phyloP scores from a whole-genome alignment of 1,284 basidiomycete genomes.

The Sporisorium exsertum region DNA sequence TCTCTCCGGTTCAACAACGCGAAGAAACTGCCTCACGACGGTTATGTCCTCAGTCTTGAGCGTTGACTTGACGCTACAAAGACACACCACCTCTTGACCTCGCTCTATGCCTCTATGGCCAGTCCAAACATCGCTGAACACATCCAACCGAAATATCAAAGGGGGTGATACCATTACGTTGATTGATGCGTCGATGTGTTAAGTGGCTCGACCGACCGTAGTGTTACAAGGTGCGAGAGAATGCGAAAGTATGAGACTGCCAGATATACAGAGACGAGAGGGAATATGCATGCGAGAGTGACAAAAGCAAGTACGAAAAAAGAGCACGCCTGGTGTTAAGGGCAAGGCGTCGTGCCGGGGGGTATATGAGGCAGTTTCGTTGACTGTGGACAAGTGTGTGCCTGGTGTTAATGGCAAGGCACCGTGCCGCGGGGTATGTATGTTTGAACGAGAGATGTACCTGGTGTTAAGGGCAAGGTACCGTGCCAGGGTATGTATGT shows the following conservation, averaged over 20 bases:
- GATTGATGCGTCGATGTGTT: slow-evolving; percentile 45
- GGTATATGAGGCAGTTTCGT: slow-evolving; percentile 24
- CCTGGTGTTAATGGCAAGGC: slow-evolving; percentile 51
- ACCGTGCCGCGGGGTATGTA: slow-evolving; percentile 34
- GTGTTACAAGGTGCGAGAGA: slow-evolving; percentile 24
- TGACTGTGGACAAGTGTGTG: slow-evolving; percentile 4
- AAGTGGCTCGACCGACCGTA: slow-evolving; percentile 56
- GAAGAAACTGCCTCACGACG: too few species aligned
- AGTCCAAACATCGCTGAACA: not conserved
- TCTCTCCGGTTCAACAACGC: not conserved
- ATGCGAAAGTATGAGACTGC: slow-evolving; percentile 18
- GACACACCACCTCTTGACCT: not conserved
- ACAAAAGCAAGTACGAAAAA: slow-evolving; percentile 4
- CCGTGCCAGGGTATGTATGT: not conserved
- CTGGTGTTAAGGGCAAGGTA: slow-evolving; percentile 52
- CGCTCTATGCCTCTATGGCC: too few species aligned
- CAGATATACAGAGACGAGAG: slow-evolving; percentile 15
- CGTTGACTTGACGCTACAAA: too few species aligned
- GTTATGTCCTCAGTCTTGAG: too few species aligned
- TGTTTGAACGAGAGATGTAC: slow-evolving; percentile 4
- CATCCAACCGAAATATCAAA: not conserved
- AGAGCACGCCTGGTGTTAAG: slow-evolving; percentile 42
- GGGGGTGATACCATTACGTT: slow-evolving; percentile 33
- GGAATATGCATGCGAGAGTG: slow-evolving; percentile 31
- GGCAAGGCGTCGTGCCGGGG: slow-evolving; percentile 42